Base-by-base conservation (phyloP, 2,329 filamentous ascomycete species). In the Sordariomycetes sp. region DNA sequence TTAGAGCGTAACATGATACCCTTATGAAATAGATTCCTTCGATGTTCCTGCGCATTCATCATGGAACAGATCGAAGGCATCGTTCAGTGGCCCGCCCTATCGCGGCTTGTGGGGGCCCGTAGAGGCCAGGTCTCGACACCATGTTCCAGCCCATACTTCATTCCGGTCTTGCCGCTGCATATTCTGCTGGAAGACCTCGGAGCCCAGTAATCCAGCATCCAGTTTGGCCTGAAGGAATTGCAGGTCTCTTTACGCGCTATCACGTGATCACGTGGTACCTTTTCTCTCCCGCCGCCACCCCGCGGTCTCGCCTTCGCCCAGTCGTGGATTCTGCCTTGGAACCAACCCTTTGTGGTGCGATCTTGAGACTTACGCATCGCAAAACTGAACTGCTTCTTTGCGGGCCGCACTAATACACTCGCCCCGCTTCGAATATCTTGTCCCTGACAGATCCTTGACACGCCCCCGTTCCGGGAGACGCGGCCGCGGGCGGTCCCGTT, bases 191-290 rank as follows among this genome's bases (percentile, higher is more conserved):
- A n/a, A 46, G 40, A 7, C 18, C 40, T 18, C 40, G 14, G 18
- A n/a, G 18, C 3, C 16, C 10, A 46, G 28, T 8, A 32, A 32
- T 32, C 28, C 28, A 32, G 28, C 28, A 32, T 32, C 28, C 28
- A 8, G 8, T 8, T 32, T 32, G 28, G 28, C 28, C 28, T 4
- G 28, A 32, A 32, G 28, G 8, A 32, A 32, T 46, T 3, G 40
- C 14, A 16, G 5, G 5, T 54, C n/a, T 32, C n/a, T 35, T 54
- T 54, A 50, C 12, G 28, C 16, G 34, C 18, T 16, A 40, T 58
- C 56, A 58, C 50, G 56, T 58, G 56, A 58, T 28, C n/a, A 48
- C 56, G 56, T 34, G 56, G 25, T 55, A 11, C 5, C 16, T 22
- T 37, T 6, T 10, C 2, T 18, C 4, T 16, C 28, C 25, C 28